Evolutionary conservation across 441 rosid species (phyloP).

Genomic region (Euphorbia schlechtendalii): DNA sequence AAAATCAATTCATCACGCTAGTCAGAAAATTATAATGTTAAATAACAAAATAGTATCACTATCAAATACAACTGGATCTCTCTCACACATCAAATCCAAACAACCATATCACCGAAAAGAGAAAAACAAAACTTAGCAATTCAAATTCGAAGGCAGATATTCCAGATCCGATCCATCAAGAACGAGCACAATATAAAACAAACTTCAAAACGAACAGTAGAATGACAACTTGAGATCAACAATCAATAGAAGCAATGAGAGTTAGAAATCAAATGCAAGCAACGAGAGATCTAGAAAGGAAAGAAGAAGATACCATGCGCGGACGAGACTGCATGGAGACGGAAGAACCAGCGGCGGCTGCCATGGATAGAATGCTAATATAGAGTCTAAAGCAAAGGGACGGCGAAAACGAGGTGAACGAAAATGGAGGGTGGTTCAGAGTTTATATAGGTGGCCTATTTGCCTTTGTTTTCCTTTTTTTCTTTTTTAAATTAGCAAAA

Average conservation of each 20-base stretch:
- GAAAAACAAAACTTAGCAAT: conserved; percentile 9
- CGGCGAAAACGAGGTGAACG: conserved; percentile 15
- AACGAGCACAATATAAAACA: not conserved
- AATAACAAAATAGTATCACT: not conserved
- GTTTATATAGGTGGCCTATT: too few species aligned
- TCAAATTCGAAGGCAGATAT: not conserved
- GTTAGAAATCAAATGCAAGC: not conserved
- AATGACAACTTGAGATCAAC: not conserved
- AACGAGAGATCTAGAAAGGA: conserved; percentile 16
- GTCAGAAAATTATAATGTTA: not conserved
- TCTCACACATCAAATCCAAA: too few species aligned
- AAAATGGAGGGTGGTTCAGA: not conserved
- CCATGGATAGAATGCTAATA: conserved; percentile 26
- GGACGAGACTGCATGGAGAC: conserved; percentile 35
- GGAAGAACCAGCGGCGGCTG: conserved; percentile 33
- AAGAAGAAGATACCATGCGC: conserved; percentile 13
- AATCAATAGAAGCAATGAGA: not conserved
- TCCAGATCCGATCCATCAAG: conserved; percentile 13
- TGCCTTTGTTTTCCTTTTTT: not conserved
- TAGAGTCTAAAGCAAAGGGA: conserved; percentile 1
- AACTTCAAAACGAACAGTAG: not conserved
- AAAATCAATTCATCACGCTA: not conserved
- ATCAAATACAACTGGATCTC: not conserved
- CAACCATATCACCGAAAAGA: not conserved
- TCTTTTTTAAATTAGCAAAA: too few species aligned